phyloP scores from a whole-genome alignment of 1,139 yeast species.

The Candida gigantensis region DNA sequence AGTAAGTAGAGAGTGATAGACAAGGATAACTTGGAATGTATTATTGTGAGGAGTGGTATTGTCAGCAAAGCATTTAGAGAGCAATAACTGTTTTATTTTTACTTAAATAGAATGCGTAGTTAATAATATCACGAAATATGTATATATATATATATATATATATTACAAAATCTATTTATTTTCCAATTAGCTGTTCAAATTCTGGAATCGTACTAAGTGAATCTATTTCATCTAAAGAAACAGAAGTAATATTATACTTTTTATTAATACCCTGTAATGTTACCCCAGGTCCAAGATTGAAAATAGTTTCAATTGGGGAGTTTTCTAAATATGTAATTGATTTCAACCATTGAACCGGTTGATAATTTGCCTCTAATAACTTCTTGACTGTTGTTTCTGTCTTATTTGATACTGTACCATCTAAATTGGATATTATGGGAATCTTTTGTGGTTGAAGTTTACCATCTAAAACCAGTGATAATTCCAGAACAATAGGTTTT shows the following conservation, averaged over 20 bases:
- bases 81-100: too few relatives aligned
- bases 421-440: constrained; percentile 38
- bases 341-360: constrained; percentile 46
- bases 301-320: constrained; percentile 21
- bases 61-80: too few relatives aligned
- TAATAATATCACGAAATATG: too few relatives aligned
- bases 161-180: constrained; percentile 1
- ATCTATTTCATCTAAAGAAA: constrained; percentile 9
- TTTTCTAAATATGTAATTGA: constrained; percentile 27
- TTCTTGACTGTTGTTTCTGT: constrained; percentile 23
- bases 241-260: constrained; percentile 16
- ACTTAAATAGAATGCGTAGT: too few relatives aligned
- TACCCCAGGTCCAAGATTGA: constrained; percentile 43
- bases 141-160: constrained; percentile 1
- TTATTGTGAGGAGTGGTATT: too few relatives aligned
- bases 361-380: constrained; percentile 38
- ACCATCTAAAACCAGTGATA: constrained; percentile 18
- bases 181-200: background rate
- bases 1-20: constrained; percentile 22
- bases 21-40: background rate
- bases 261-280: constrained; percentile 28
- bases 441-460: constrained; percentile 18
- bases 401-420: constrained; percentile 24
- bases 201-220: background rate
- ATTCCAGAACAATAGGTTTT: constrained; percentile 34